Evolutionary conservation across 2,329 filamentous ascomycete genomes (phyloP), one percentile per base, ranked within the genome.

Genomic region (Rosellinia necatrix): DNA sequence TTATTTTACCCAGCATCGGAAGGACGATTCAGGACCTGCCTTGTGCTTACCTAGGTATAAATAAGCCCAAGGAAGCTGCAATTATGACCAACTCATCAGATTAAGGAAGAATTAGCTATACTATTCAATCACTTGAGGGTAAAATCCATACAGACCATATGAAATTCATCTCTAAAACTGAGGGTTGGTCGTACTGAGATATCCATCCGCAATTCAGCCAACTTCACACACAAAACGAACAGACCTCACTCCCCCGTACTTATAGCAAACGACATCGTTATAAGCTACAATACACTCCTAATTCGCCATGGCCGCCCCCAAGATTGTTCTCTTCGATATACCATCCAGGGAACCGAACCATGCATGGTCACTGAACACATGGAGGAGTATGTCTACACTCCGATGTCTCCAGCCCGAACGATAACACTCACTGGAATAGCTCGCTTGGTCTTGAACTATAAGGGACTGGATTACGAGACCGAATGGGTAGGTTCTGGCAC

Each of bases 331-430:
- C 1, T 88, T 83, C 62, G 87, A 90, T 68, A 70, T 90, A 2
- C 81, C 86, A 2, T 84, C 77, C 70, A 80, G 76, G 66, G 71
- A 74, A 17, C 74, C 74, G 13, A 69, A 74, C 34, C 72, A 72
- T 6, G 67, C 74, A 47, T 90, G 88, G 88, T 87, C 86, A 1
- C 72, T 82, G 41, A 91, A 90, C 68, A 82, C 87, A 0, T 90
- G 86, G 87, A 90, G 88, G 73, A 84, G 86, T 87, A 72, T 10
- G 53, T 9, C 22, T 35, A 6, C 22, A 8, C n/a, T 24, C 24
- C 25, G 3, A 17, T 29, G 5, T 22, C 43, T 30, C 8, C 10
- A 27, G 35, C 5, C 8, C 37, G 24, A 30, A 27, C 7, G 27
- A n/a, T 27, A 30, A 37, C 59, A 64, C 49, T 41, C 29, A 55